A percentile compares a stretch with the other conserved stretches of the same genome.
phyloP scores from a whole-genome alignment of 2,329 filamentous ascomycete species.

The Aspergillus viridinutans region DNA sequence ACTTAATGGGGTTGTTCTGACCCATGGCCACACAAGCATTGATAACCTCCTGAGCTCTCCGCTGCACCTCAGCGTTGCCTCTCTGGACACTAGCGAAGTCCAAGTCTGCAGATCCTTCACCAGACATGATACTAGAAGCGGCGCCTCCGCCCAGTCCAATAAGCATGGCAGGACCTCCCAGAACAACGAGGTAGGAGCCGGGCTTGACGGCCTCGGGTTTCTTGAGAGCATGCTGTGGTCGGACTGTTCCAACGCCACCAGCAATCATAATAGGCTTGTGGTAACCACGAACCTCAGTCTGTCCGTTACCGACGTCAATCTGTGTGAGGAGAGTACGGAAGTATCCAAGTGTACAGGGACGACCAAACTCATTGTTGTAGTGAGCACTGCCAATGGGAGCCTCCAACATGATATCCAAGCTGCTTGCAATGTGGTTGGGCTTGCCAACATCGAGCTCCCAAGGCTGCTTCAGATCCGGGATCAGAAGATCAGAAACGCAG shows the following conservation, averaged over 20 bases:
- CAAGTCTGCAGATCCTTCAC: constrained; percentile 82
- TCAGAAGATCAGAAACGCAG: constrained; percentile 89
- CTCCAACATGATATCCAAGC: constrained; percentile 95
- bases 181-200: constrained; percentile 86
- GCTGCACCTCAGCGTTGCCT: constrained; percentile 94
- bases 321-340: constrained; percentile 84
- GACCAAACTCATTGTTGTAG: constrained; percentile 97
- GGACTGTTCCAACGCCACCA: constrained; percentile 86
- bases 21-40: constrained; percentile 87
- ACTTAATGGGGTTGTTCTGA: constrained; percentile 80
- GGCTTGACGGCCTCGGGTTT: constrained; percentile 71
- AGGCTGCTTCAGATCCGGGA: constrained; percentile 74
- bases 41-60: constrained; percentile 96
- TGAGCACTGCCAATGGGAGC: constrained; percentile 90
- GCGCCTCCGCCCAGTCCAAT: constrained; percentile 95
- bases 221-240: constrained; percentile 88
- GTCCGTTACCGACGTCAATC: constrained; percentile 56
- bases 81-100: constrained; percentile 97
- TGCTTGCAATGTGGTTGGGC: constrained; percentile 87
- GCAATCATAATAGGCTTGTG: constrained; percentile 99
- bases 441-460: constrained; percentile 92
- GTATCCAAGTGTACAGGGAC: constrained; percentile 81
- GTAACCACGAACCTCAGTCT: constrained; percentile 76
- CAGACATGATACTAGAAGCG: constrained; percentile 83
- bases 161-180: constrained; percentile 95